Evolutionary conservation across 2,329 filamentous ascomycete genomes (phyloP), one percentile per base, ranked within the genome.

Genomic region (Pyricularia sp.): DNA sequence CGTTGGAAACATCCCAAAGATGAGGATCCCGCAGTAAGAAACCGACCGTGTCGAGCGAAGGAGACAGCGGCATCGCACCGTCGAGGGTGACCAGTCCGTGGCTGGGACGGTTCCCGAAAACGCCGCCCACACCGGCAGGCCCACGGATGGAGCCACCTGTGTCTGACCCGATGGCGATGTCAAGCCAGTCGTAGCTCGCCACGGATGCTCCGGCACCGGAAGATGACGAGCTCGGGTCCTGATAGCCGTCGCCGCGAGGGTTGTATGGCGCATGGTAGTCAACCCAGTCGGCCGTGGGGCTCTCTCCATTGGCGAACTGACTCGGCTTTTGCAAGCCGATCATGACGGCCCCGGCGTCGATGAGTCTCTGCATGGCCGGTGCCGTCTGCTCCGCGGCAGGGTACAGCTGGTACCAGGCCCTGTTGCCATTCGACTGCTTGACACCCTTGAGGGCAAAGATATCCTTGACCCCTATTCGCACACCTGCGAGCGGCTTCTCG

Each of bases 381-480:
- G 82, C 84, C 0, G 85, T 88, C 3, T 73, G 74, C 5, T 80
- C 83, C 1, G 80, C 79, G 1, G 81, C 74, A 2, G 81, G 80
- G 70, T 88, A 87, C 2, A 89, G 77, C 71, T 83, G 77, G 69
- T 85, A 85, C 79, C 83, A 90, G 0, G 87, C 86, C 59, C 85
- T 79, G 72, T 86, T 89, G 0, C 87, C 87, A 68, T 83, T 82
- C 4, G 81, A 81, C 0, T 83, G 87, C 50, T 82, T 82, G 2
- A 88, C 74, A 2, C 88, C 88, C 1, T 71, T 72, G 1, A 75
- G 70, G 3, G 71, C 81, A 72, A 82, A 87, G 65, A 89, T 86
- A 71, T 90, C 88, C 74, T 90, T 91, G 68, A 90, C 81, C 0
- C 83, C 87, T 0, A 90, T 75, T 23, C 88, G 82, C 3, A 88